These are phyloP conservation scores for Hordeum marinum DNA, from an alignment of 176 grass and related monocot genomes.

Conservation along the genomic window DNA sequence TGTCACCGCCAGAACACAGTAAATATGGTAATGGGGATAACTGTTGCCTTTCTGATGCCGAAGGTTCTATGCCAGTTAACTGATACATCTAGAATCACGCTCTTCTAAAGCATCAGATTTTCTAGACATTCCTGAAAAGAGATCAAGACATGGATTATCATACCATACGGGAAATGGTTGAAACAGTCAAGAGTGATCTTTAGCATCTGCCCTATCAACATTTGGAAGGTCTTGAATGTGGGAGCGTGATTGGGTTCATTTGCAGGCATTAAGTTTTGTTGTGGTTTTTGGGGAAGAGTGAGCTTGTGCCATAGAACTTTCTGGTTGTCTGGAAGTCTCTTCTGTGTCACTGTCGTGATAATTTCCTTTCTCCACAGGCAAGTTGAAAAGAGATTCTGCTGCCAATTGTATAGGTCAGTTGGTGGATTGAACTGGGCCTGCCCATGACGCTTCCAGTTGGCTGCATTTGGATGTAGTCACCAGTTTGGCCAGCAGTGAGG, in stretches of 20 bases:
- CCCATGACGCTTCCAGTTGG: neutral
- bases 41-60: neutral
- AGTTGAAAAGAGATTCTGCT: neutral
- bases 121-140: neutral
- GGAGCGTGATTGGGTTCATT: slow-evolving; percentile 1
- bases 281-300: neutral
- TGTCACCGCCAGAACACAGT: slow-evolving; percentile 15
- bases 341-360: neutral
- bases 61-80: slow-evolving; percentile 2
- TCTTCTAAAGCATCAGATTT: neutral
- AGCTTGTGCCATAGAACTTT: neutral
- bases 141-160: neutral
- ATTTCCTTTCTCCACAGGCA: neutral
- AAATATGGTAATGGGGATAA: neutral
- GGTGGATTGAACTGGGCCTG: neutral
- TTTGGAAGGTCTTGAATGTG: slow-evolving; percentile 8
- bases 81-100: neutral
- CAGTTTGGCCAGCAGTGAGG: neutral
- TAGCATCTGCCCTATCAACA: neutral
- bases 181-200: neutral
- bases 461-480: slow-evolving; percentile 6
- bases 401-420: neutral
- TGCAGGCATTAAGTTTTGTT: neutral
- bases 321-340: neutral
- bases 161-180: neutral